Base-by-base conservation (phyloP, 345 rosid species). In the Kernera saxatilis region DNA sequence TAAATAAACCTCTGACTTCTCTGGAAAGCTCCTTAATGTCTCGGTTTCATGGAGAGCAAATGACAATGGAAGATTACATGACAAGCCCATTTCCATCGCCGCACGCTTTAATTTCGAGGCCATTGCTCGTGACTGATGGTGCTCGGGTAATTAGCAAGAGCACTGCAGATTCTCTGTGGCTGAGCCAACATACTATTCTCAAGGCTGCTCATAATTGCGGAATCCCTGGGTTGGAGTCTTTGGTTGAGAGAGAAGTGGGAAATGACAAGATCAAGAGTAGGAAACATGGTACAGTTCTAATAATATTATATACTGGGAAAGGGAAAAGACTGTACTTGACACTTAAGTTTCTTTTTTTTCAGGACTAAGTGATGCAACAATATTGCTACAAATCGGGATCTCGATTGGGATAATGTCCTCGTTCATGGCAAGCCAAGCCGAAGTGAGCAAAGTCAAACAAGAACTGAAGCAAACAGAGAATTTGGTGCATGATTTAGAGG, bases 401-500 rank as follows among this genome's bases (percentile, higher is more conserved):
- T 89, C 84, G 58, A 73, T 91, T 58, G 97, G 96, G 29, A 61
- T 89, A 62, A 69, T 89, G 66, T 78, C 88, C 44, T 85, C 93
- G 18, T 59, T 74, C 64, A 52, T 86, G 14, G 74, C 84, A 54
- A 90, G 76, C 67, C 84, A 73, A 79, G 69, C 80, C 41, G 94
- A 88, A 72, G 74, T 76, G 64, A 81, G 77, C 70, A 82, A 87
- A 51, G 60, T 93, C 69, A 82, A 84, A 71, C 86, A 79, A 27
- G 67, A 82, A 67, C 82, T 88, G 82, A 83, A 84, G 88, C 86
- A 83, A 71, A 84, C 86, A 15, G 87, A 90, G 77, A 88, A 83
- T 77, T 77, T 93, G 84, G 98, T 90, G n/a, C 87, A 86, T 75
- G 94, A 86, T 81, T 75, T 93, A 36, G 91, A 88, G 41, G 91